Base-by-base conservation (phyloP, 805 yeast genomes). In the Henningerozyma blattae region DNA sequence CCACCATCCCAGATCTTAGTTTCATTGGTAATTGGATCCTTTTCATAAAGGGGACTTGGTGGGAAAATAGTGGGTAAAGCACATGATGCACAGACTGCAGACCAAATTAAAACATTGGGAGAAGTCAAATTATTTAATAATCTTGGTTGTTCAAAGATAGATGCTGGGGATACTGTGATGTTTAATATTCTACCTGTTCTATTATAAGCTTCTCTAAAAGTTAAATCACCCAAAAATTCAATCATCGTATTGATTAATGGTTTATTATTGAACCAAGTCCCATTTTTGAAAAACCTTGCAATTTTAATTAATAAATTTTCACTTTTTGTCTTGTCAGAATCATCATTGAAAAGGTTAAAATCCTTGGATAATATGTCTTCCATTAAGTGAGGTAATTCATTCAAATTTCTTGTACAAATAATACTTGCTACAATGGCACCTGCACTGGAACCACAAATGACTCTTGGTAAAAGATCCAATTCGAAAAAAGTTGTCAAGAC, bases 391-490 rank as follows among this genome's bases (percentile, higher is more conserved):
- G 63, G 50, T 1, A 75, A 64, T 55, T 86, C 96, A 19, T 73
- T 79, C 35, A 77, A 76, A n/a, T 77, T 68, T 48, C 79, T 83
- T 9, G 80, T 76, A 48, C 94, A 83, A 29, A 89, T 62, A n/a
- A 89, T 72, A 30, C 93, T 71, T 9, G 96, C 95, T 32, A 89
- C 75, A 32, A 89, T 86, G 0, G 95, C 85, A 14, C 98, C 98
- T 0, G 95, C 94, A 15, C 94, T 82, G 13, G 94, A 79, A 1
- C 98, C 98, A 30, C 94, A 79, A 13, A 89, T 73, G 27, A 89
- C 82, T 31, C 82, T 68, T 0, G 98, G 98, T 18, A 87, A 60
- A 18, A 86, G 62, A 34, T 77, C 76, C 35, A 70, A 66, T 45
- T 82, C 89, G 28, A 79, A 57, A 19, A 89, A 62, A 2, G 89